Base-by-base conservation (phyloP, 768 basidiomycete species). In the Tephrocybe sp. region DNA sequence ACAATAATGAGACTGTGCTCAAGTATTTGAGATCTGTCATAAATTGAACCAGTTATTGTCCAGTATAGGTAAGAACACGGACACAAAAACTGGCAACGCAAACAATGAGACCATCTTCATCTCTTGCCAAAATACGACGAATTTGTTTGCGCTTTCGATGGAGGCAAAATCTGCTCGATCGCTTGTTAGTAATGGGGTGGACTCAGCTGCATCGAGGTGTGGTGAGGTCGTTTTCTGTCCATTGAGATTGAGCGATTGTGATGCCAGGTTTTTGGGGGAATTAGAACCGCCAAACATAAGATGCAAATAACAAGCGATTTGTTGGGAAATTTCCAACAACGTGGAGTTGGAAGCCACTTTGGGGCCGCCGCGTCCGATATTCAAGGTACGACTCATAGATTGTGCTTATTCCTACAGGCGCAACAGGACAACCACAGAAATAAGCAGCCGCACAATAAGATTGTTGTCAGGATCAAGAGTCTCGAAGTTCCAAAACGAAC, bases 1-100 rank as follows among this genome's bases (percentile, higher is more conserved):
- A 86, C 87, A 19, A 96, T 73, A 38, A 91, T 78, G 25, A 98
- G 80, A 6, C 87, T 90, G 65, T 88, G 93, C 63, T 98, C 95
- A 27, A 91, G 76, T 18, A 92, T 37, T 51, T 89, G 85, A 2
- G 89, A 84, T 13, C 90, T 90, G 42, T 37, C 16, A 13, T 8
- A 5, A 12, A 27, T 19, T 22, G 19, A 31, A 40, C 44, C 24
- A 55, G 49, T 38, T 24, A 12, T 16, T 19, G 21, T 16, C 19
- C 42, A 25, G 1, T 4, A 16, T 19, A 16, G 16, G 38, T 35
- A 37, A 28, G 30, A 55, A 13, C 30, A 72, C 79, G 47, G 55
- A 89, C 89, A 76, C 77, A 53, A 85, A 82, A 31, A 89, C 79
- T 7, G 88, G 88, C 11, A 86, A 58, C 0, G 87, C 77, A 62